These are phyloP conservation scores for Cladosporium sp. DNA, from an alignment of 2,329 filamentous ascomycete genomes.

Conservation along the genomic window DNA sequence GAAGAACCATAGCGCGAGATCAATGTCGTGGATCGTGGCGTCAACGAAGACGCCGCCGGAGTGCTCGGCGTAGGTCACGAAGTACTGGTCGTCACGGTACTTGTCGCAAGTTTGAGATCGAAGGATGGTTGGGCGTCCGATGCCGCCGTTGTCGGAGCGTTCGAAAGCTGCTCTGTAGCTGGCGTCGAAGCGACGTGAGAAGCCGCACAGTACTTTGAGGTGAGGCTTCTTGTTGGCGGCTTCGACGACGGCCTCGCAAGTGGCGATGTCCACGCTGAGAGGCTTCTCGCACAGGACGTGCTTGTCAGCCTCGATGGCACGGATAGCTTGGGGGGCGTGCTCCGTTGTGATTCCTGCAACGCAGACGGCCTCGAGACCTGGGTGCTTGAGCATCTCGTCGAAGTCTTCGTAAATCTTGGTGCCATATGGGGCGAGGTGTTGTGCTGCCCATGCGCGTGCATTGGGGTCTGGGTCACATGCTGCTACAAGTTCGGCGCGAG, in stretches of 20 bases:
- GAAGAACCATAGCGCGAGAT: slow-evolving; percentile 46
- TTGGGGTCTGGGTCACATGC: slow-evolving; percentile 47
- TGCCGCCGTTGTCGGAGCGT: slow-evolving; percentile 39
- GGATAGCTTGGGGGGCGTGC: slow-evolving; percentile 58
- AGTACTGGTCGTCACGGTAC: slow-evolving; percentile 42
- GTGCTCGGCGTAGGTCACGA: slow-evolving; percentile 43
- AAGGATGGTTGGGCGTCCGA: slow-evolving; percentile 44
- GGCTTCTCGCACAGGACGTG: slow-evolving; percentile 60
- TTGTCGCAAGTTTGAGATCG: slow-evolving; percentile 47
- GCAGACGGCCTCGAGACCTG: slow-evolving; percentile 55
- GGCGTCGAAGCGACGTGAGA: slow-evolving; percentile 48
- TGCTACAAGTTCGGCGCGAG: slow-evolving; percentile 48
- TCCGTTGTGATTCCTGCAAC: slow-evolving; percentile 56
- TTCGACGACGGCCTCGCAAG: slow-evolving; percentile 34
- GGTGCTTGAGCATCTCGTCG: slow-evolving; percentile 57
- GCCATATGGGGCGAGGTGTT: slow-evolving; percentile 52
- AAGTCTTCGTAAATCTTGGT: slow-evolving; percentile 56
- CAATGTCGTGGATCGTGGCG: slow-evolving; percentile 47
- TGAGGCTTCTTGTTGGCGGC: slow-evolving; percentile 39
- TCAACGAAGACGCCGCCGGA: slow-evolving; percentile 50
- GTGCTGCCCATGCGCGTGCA: slow-evolving; percentile 50
- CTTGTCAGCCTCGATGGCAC: slow-evolving; percentile 54
- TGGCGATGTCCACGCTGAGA: slow-evolving; percentile 33
- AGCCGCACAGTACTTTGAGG: slow-evolving; percentile 47
- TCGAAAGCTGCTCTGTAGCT: slow-evolving; percentile 41